A percentile compares a stretch with the other conserved stretches of the same genome.
These are phyloP conservation scores for Austroboletus novae-zelandiae DNA, from an alignment of 1,284 basidiomycete genomes.

Conservation along the genomic window DNA sequence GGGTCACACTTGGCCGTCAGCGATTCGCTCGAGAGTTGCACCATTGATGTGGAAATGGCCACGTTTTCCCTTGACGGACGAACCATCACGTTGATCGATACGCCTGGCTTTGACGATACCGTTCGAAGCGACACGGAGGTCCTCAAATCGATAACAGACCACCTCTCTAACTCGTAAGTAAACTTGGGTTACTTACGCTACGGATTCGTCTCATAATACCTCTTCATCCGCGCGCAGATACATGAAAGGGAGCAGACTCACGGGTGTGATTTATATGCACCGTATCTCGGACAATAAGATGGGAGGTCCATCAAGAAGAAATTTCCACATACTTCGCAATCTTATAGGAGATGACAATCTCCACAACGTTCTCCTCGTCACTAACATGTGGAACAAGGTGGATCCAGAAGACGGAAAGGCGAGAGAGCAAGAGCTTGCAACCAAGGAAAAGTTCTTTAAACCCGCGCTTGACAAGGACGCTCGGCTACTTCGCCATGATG, in stretches of 20 bases:
- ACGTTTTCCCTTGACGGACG: conserved; percentile 33
- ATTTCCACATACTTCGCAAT: conserved; percentile 49
- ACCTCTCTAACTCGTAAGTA: conserved; percentile 35
- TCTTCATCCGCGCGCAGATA: conserved; percentile 32
- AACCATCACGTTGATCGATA: conserved; percentile 36
- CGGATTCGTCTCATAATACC: neutral
- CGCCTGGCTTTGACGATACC: conserved; percentile 43
- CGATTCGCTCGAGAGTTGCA: conserved; percentile 35
- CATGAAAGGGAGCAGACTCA: conserved; percentile 38
- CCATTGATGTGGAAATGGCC: conserved; percentile 32
- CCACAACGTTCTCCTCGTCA: conserved; percentile 47
- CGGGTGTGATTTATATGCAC: conserved; percentile 55
- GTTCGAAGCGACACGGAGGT: conserved; percentile 38
- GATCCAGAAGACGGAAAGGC: conserved; percentile 35
- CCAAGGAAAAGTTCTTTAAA: conserved; percentile 42
- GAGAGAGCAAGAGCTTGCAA: conserved; percentile 35
- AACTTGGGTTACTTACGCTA: too few relatives aligned
- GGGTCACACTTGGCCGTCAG: conserved; percentile 34
- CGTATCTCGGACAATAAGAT: conserved; percentile 52
- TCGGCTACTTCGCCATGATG: conserved; percentile 35
- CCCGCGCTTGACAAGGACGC: conserved; percentile 44
- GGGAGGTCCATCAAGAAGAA: conserved; percentile 44
- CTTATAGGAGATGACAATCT: conserved; percentile 50
- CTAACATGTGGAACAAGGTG: conserved; percentile 45
- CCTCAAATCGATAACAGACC: conserved; percentile 35